Base-by-base conservation (phyloP, 2,329 filamentous ascomycete genomes). In the Orbilia javanica region DNA sequence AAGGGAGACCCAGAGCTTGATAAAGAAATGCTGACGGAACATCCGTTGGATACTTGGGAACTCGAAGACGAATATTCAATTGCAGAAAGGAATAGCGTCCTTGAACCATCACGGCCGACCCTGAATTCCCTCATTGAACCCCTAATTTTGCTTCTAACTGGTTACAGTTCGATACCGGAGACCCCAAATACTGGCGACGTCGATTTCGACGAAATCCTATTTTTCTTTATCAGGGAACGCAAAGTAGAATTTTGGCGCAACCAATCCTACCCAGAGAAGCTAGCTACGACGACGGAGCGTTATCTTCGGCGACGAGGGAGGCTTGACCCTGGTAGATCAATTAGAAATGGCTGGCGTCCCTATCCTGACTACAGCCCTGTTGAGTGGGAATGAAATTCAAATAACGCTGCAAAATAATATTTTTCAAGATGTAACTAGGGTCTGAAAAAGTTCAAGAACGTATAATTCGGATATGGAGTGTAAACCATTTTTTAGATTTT, bases 31-130 rank as follows among this genome's bases (percentile, higher is more conserved):
- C 27, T 62, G 20, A 27, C 10, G 15, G 55, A 62, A 44, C 44
- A 2, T n/a, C 34, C 34, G 7, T 44, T 62, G 34, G 55, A 62
- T 62, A 44, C 20, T 36, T 44, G 27, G 6, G 55, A 62, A 2
- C 11, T 27, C 3, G 55, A 62, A 44, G 55, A 62, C 55, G 55
- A 62, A 29, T 62, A 44, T 22, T 34, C 44, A 27, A 4, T 62
- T n/a, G 55, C 55, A 25, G 52, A 62, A 44, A 62, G 55, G 29
- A 62, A 62, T 29, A 27, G 3, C 10, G 20, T 42, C 18, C 8
- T 27, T 7, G 34, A 44, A 18, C 22, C 27, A 10, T 1, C 10
- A 0, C 15, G 20, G 11, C 55, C 55, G 10, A 29, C 34, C 8
- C n/a, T 62, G 18, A 25, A 62, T 6, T 25, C 55, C 29, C 55